A percentile compares a stretch with the other conserved stretches of the same genome.
phyloP scores from a whole-genome alignment of 768 basidiomycete genomes.

The Erythrobasidium yunnanense region DNA sequence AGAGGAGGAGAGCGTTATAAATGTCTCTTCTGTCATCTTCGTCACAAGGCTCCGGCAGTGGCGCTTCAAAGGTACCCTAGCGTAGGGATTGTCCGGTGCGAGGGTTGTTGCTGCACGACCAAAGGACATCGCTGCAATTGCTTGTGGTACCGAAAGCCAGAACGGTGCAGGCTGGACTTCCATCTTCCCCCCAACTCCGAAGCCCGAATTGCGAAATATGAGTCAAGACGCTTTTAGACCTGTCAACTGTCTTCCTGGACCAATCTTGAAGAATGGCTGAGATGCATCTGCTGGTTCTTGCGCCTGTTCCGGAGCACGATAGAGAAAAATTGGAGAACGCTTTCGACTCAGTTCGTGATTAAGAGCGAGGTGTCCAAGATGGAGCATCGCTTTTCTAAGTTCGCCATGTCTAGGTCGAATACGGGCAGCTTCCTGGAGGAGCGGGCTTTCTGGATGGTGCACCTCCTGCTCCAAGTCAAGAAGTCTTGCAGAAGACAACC shows the following conservation, averaged over 20 bases:
- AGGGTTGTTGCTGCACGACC: no score
- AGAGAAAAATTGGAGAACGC: neutral
- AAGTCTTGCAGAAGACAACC: neutral
- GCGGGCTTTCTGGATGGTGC: neutral
- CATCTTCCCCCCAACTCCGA: no score
- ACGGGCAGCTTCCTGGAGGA: neutral
- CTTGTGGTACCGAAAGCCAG: neutral
- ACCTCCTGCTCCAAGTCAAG: neutral
- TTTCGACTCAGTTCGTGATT: neutral
- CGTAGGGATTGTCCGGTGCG: no score
- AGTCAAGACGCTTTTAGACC: no score
- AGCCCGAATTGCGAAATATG: no score
- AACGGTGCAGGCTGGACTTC: neutral
- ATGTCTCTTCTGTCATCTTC: neutral
- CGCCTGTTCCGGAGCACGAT: constrained; percentile 3
- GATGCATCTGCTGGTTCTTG: constrained; percentile 1
- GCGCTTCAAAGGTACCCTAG: no score
- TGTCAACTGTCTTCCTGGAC: no score
- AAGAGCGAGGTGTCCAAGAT: no score
- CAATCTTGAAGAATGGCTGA: neutral
- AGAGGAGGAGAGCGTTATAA: neutral
- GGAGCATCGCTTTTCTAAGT: no score
- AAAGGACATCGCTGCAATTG: no score
- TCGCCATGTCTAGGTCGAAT: no score
- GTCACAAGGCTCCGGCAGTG: neutral